These are phyloP conservation scores for Dryas drummondii DNA, from an alignment of 306 rosid genomes.

Conservation along the genomic window DNA sequence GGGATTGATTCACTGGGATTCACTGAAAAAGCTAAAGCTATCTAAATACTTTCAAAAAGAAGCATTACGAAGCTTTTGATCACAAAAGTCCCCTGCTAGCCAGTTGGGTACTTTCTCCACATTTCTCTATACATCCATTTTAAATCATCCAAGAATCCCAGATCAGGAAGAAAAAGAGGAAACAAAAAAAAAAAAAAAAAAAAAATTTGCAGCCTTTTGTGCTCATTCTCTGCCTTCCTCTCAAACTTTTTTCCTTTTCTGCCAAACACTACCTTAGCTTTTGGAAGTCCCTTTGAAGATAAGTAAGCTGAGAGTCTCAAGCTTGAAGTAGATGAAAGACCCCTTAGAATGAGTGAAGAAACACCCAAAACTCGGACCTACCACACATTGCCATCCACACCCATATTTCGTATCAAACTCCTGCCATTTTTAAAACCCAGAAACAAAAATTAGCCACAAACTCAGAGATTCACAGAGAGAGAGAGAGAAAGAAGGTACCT, in stretches of 20 bases:
- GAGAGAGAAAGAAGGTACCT: conserved; percentile 40
- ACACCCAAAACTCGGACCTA: conserved; percentile 95
- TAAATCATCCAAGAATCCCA: not conserved
- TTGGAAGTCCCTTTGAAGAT: conserved; percentile 65
- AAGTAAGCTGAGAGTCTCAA: conserved; percentile 82
- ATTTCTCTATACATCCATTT: too few relatives aligned
- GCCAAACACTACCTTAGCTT: conserved; percentile 4
- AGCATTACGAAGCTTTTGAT: not conserved
- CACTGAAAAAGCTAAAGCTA: not conserved
- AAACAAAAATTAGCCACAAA: not conserved
- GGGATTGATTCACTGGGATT: too few relatives aligned
- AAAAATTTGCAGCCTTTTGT: not conserved
- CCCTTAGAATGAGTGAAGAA: conserved; percentile 91
- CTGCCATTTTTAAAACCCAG: conserved; percentile 36
- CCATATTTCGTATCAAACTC: conserved; percentile 81
- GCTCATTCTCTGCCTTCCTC: not conserved
- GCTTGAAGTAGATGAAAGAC: conserved; percentile 75
- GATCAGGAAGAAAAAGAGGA: not conserved
- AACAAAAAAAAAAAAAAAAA: not conserved
- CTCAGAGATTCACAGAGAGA: too few relatives aligned
- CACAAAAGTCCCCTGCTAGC: not conserved
- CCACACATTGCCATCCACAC: conserved; percentile 97
- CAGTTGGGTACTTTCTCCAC: not conserved
- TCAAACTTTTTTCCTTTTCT: conserved; percentile 23
- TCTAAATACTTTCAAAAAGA: not conserved